Evolutionary conservation across 1,139 yeast species (phyloP).

Genomic region (Scheffersomyces titani): DNA sequence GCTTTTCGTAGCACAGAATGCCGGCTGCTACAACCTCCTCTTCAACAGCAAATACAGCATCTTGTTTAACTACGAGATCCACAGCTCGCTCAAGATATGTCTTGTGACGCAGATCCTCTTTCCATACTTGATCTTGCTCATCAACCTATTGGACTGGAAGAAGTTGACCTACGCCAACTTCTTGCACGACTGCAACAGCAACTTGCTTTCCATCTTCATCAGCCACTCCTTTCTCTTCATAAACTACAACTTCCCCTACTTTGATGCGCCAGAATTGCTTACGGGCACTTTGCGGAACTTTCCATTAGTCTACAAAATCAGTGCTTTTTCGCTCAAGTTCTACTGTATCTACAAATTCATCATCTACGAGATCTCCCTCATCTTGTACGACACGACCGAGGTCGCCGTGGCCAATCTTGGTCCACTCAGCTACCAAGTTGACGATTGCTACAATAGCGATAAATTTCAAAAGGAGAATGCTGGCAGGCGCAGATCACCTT

Average conservation of each 20-base stretch:
- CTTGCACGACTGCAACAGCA: slow-evolving; percentile 25
- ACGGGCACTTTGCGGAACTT: background rate
- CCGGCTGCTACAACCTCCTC: slow-evolving; percentile 13
- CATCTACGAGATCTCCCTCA: slow-evolving; percentile 20
- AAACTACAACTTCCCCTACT: slow-evolving; percentile 17
- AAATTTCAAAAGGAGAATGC: background rate
- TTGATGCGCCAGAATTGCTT: slow-evolving; percentile 5
- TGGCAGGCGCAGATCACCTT: background rate
- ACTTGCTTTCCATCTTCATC: slow-evolving; percentile 28
- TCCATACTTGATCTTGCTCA: slow-evolving; percentile 18
- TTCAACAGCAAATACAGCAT: slow-evolving; percentile 9
- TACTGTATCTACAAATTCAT: slow-evolving; percentile 28
- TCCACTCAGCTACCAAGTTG: background rate
- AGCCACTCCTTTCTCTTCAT: slow-evolving; percentile 27
- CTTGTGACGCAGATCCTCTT: slow-evolving; percentile 16
- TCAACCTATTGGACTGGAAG: slow-evolving; percentile 13
- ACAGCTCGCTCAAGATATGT: slow-evolving; percentile 8
- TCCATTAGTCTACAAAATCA: slow-evolving; percentile 12
- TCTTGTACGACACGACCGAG: slow-evolving; percentile 9
- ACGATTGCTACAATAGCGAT: slow-evolving; percentile 2
- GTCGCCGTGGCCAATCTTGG: slow-evolving; percentile 1
- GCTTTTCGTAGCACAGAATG: slow-evolving; percentile 17
- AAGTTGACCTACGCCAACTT: slow-evolving; percentile 5
- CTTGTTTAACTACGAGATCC: slow-evolving; percentile 7
- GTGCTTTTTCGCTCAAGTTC: slow-evolving; percentile 24